phyloP scores from a whole-genome alignment of 2,329 filamentous ascomycete species.

The Furcasterigmium sp. region DNA sequence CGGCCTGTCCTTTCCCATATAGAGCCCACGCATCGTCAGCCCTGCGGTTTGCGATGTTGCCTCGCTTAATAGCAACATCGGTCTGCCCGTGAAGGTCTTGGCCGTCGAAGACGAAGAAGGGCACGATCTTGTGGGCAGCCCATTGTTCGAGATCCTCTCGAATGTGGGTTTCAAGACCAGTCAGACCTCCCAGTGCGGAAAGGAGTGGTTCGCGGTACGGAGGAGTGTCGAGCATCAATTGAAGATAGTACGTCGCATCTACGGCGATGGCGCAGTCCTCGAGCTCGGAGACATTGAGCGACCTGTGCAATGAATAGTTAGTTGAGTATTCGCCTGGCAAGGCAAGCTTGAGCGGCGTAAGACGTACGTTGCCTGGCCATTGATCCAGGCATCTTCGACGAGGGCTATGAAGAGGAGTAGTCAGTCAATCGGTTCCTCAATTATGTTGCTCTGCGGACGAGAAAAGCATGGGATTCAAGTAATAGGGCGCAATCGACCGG shows the following conservation, averaged over 20 bases:
- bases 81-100: slow-evolving; percentile 74
- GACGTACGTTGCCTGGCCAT: slow-evolving; percentile 24
- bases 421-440: no score
- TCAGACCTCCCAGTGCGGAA: slow-evolving; percentile 82
- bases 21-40: slow-evolving; percentile 80
- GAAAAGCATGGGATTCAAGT: no score
- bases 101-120: slow-evolving; percentile 89
- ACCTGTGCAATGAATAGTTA: slow-evolving; percentile 29
- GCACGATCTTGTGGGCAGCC: slow-evolving; percentile 64
- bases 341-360: not conserved
- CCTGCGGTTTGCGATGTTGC: slow-evolving; percentile 60
- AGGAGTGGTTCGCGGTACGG: slow-evolving; percentile 81
- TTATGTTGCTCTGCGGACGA: no score
- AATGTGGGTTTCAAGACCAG: slow-evolving; percentile 71
- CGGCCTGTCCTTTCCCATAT: slow-evolving; percentile 76
- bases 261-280: slow-evolving; percentile 73
- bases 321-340: not conserved
- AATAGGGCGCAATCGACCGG: no score
- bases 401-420: slow-evolving; percentile 19
- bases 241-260: slow-evolving; percentile 85
- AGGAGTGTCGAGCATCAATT: slow-evolving; percentile 65
- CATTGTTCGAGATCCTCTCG: slow-evolving; percentile 71
- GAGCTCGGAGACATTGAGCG: slow-evolving; percentile 63
- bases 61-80: slow-evolving; percentile 59
- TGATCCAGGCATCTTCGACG: slow-evolving; percentile 34